Percentiles rank a stretch among this genome's conserved stretches.
phyloP scores from a whole-genome alignment of 768 basidiomycete species.

The Lactarius evosmus region DNA sequence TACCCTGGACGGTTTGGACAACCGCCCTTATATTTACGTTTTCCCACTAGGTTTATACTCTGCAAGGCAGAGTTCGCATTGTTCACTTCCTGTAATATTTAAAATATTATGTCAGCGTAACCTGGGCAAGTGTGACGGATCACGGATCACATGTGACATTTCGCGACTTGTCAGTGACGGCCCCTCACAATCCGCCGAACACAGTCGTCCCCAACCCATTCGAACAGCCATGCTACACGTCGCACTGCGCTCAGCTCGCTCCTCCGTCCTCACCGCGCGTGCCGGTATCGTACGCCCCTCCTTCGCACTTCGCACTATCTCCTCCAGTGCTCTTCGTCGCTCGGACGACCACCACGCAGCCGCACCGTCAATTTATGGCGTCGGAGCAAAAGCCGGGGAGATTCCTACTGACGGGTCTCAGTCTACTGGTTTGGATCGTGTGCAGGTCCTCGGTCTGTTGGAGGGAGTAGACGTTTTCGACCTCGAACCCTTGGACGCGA shows the following conservation, averaged over 20 bases:
- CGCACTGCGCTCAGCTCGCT: slow-evolving; percentile 33
- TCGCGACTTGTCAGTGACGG: slow-evolving; percentile 3
- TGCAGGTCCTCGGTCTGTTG: slow-evolving; percentile 85
- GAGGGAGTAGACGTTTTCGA: slow-evolving; percentile 91
- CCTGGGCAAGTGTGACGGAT: neutral
- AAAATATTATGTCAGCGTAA: neutral
- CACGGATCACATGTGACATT: neutral
- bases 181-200: slow-evolving; percentile 16
- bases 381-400: slow-evolving; percentile 67
- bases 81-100: slow-evolving; percentile 20
- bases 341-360: slow-evolving; percentile 49
- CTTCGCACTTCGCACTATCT: slow-evolving; percentile 51
- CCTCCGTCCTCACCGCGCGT: slow-evolving; percentile 22
- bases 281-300: slow-evolving; percentile 19
- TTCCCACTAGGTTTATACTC: slow-evolving; percentile 8
- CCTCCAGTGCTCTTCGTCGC: slow-evolving; percentile 50
- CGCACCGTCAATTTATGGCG: slow-evolving; percentile 64
- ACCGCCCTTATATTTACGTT: slow-evolving; percentile 2
- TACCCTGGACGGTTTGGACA: slow-evolving; percentile 21
- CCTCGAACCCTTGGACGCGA: slow-evolving; percentile 76
- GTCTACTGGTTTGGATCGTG: slow-evolving; percentile 94
- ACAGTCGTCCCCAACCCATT: neutral
- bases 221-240: slow-evolving; percentile 34
- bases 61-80: slow-evolving; percentile 16
- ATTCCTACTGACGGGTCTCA: slow-evolving; percentile 86